Evolutionary conservation across 2,329 filamentous ascomycete species (phyloP), one percentile per base, ranked within the genome.

Genomic region (Pyricularia grisea): DNA sequence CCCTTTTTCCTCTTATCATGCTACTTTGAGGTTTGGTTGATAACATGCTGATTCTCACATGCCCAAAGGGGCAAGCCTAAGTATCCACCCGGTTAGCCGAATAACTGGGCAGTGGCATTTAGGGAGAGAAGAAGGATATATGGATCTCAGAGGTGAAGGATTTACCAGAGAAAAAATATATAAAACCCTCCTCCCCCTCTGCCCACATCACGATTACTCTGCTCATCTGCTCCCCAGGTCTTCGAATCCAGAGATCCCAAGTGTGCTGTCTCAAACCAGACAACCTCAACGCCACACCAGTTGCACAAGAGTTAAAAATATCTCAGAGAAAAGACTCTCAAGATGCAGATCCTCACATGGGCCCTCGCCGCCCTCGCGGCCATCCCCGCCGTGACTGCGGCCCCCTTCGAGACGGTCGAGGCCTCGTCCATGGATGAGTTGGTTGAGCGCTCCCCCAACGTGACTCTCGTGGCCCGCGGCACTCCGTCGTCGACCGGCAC

Each of bases 341-440:
- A 58, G 25, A 66, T 66, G 65, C 31, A 42, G 65, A 23, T 66
- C 65, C 30, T 66, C 64, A 36, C 20, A 25, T 66, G 31, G 65
- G 65, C 65, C 17, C 27, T 50, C 33, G 31, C 31, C 65, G 65
- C 65, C 31, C n/a, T 36, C 10, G 65, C n/a, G 65, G 65, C 65
- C 31, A 17, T 66, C 17, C 36, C 65, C 58, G 58, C 58, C 58
- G 58, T 61, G n/a, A 61, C 25, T 20, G 65, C 31, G 17, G 65
- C 65, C n/a, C 65, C 36, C 9, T 31, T 42, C 33, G 65, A 17
- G 25, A 10, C 28, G 65, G 65, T 66, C 31, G 65, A 66, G 65
- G 65, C 11, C 12, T 66, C 65, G 10, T 66, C 65, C 28, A 66
- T 66, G 65, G 65, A 66, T 2, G 65, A 66, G 65, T n/a, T 66